Evolutionary conservation across 1,284 basidiomycete genomes (phyloP).

Genomic region (Erythrobasidium hasegawianum): DNA sequence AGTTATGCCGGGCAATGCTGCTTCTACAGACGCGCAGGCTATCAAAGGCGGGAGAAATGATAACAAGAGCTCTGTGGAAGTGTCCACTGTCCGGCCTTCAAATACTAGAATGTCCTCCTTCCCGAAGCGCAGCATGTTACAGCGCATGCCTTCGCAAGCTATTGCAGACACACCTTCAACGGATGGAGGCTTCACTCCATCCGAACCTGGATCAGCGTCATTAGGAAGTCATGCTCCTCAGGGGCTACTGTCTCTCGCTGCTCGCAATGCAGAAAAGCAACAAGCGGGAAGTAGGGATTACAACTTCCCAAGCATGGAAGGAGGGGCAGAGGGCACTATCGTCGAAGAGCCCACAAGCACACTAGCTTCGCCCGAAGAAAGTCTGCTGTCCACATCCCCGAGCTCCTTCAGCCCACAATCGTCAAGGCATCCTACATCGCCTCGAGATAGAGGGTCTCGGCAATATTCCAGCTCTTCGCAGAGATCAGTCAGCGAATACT

Average conservation of each 20-base stretch:
- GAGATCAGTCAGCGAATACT: slow-evolving; percentile 24
- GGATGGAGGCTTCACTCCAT: slow-evolving; percentile 7
- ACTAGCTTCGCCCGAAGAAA: background rate
- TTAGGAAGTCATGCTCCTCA: background rate
- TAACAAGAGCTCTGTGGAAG: too few species aligned
- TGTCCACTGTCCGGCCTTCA: background rate
- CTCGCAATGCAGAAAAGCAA: background rate
- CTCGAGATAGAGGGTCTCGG: background rate
- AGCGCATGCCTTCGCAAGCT: slow-evolving; percentile 9
- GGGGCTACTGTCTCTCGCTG: background rate
- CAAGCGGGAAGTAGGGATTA: background rate
- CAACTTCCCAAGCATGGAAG: background rate
- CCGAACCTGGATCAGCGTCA: background rate
- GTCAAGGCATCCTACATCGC: background rate
- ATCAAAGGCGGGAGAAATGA: too few species aligned
- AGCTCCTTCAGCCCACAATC: background rate
- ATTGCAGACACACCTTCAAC: slow-evolving; percentile 1
- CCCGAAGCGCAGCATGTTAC: slow-evolving; percentile 4
- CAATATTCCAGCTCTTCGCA: slow-evolving; percentile 2
- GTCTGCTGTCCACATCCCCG: background rate
- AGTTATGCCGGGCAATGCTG: background rate
- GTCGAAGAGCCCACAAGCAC: background rate
- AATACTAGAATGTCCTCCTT: background rate
- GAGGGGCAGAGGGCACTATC: background rate
- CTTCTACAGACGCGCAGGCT: background rate